Evolutionary conservation across 2,329 filamentous ascomycete genomes (phyloP).

Genomic region (Macrophomina pseudophaseolina): DNA sequence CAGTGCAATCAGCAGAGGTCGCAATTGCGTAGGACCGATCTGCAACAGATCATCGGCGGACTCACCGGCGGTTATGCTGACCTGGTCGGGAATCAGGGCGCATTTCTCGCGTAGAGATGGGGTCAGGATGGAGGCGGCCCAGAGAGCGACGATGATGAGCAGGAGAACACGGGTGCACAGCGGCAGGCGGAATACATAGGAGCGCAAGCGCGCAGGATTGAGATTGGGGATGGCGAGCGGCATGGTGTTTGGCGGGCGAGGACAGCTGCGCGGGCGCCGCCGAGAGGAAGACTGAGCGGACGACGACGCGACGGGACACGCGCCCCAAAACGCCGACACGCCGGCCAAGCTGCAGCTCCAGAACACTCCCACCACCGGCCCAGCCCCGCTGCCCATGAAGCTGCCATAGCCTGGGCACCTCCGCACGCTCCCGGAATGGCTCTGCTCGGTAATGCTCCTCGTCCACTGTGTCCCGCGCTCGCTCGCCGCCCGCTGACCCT

Average conservation of each 20-base stretch:
- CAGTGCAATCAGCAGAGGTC: constrained; percentile 1
- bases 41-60: constrained; percentile 31
- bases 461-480: background rate
- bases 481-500: constrained; percentile 32
- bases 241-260: constrained; percentile 40
- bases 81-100: constrained; percentile 75
- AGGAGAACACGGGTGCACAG: constrained; percentile 79
- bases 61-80: constrained; percentile 73
- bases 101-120: constrained; percentile 80
- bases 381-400: background rate
- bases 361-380: background rate
- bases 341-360: constrained; percentile 22
- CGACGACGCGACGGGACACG: constrained; percentile 25
- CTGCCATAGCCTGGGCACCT: background rate
- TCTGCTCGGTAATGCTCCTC: constrained; percentile 39
- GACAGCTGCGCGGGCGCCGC: constrained; percentile 2
- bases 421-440: constrained; percentile 36
- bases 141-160: constrained; percentile 69
- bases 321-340: constrained; percentile 18
- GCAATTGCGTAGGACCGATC: constrained; percentile 15
- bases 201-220: constrained; percentile 74
- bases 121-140: constrained; percentile 70
- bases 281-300: background rate
- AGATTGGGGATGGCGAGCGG: constrained; percentile 61
- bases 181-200: constrained; percentile 83